Percentiles rank a stretch among this genome's conserved stretches.
These are phyloP conservation scores for Pyrenophora seminiperda DNA, from an alignment of 2,329 filamentous ascomycete genomes.

Conservation along the genomic window DNA sequence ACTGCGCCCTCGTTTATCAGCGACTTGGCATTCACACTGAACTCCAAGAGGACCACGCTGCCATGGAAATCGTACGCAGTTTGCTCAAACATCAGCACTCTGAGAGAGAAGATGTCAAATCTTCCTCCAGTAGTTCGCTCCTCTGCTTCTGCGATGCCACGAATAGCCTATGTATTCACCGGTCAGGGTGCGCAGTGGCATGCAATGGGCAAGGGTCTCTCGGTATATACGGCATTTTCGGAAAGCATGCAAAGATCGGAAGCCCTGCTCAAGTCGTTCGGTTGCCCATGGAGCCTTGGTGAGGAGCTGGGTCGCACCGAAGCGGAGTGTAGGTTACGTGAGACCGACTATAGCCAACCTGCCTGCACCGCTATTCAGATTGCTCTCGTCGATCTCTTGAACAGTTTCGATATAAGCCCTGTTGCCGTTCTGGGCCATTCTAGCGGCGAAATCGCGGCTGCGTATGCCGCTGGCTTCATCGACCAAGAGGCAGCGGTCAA, in stretches of 20 bases:
- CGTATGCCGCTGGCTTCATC: conserved; percentile 16
- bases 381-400: conserved; percentile 25
- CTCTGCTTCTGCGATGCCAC: conserved; percentile 4
- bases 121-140: conserved; percentile 9
- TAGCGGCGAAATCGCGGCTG: conserved; percentile 30
- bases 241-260: conserved; percentile 9
- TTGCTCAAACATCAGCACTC: background rate
- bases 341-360: conserved; percentile 21
- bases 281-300: conserved; percentile 8
- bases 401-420: conserved; percentile 12
- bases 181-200: conserved; percentile 45
- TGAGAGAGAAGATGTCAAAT: conserved; percentile 3
- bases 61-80: conserved; percentile 11
- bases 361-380: conserved; percentile 27
- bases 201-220: conserved; percentile 31
- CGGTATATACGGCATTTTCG: background rate
- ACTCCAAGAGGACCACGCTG: conserved; percentile 3
- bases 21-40: conserved; percentile 8
- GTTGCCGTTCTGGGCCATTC: conserved; percentile 26
- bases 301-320: conserved; percentile 10
- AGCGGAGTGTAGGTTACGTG: conserved; percentile 2
- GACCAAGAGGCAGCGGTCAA: conserved; percentile 9
- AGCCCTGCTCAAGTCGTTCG: conserved; percentile 10
- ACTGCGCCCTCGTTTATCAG: background rate
- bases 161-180: conserved; percentile 37